phyloP scores from a whole-genome alignment of 176 grass and related monocot species.

The Phoenix roebelenii region DNA sequence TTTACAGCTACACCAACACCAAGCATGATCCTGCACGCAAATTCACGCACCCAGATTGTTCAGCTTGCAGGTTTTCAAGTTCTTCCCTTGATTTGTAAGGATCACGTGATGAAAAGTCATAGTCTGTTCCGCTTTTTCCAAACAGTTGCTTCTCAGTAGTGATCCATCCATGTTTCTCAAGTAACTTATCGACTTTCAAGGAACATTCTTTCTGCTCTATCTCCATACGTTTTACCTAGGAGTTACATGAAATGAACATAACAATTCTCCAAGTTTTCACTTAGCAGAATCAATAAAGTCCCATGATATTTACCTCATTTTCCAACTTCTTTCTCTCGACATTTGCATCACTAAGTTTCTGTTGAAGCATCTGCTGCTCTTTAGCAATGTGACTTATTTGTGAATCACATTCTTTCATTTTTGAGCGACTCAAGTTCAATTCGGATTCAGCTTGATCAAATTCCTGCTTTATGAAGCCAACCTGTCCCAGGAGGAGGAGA shows the following conservation, averaged over 20 bases:
- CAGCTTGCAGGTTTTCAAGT: conserved; percentile 64
- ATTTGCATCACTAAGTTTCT: conserved; percentile 61
- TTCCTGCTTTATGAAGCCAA: conserved; percentile 57
- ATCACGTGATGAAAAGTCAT: conserved; percentile 72
- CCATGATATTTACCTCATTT: conserved; percentile 65
- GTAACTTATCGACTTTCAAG: conserved; percentile 67
- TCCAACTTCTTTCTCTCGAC: conserved; percentile 92
- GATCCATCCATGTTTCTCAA: conserved; percentile 91
- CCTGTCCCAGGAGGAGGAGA: conserved; percentile 22
- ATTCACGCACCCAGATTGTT: conserved; percentile 62
- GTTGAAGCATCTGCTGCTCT: conserved; percentile 70
- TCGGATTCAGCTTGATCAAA: conserved; percentile 75
- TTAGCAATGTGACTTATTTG: conserved; percentile 57
- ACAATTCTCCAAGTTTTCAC: conserved; percentile 2
- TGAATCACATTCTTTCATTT: conserved; percentile 87
- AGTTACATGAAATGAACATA: neutral
- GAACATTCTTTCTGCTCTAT: conserved; percentile 94
- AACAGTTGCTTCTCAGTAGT: conserved; percentile 89
- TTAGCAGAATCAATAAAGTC: conserved; percentile 11
- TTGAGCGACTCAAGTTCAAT: conserved; percentile 54
- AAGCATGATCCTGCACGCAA: too few relatives aligned
- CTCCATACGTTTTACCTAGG: conserved; percentile 92
- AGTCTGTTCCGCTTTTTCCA: conserved; percentile 80
- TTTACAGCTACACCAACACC: too few relatives aligned
- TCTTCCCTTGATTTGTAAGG: conserved; percentile 60